Conservation (phyloP, 306 rosid species). For the Albizia julibrissin region DNA sequence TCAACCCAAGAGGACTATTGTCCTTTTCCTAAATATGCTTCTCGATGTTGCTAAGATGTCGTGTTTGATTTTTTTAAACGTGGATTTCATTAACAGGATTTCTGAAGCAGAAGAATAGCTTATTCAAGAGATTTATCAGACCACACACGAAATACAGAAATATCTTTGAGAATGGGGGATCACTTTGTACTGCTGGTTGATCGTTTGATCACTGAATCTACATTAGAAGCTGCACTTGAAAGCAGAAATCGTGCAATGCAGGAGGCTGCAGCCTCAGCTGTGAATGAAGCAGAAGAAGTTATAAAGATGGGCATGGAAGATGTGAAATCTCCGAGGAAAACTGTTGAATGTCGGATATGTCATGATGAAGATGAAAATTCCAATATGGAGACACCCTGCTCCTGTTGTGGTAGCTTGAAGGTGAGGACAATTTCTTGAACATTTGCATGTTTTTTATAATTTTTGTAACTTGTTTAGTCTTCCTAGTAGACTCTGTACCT, state of each 20-base stretch:
- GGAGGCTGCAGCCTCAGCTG: constrained; percentile 60
- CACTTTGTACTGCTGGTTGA: constrained; percentile 91
- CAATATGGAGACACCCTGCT: constrained; percentile 97
- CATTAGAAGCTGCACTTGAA: constrained; percentile 87
- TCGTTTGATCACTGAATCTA: constrained; percentile 90
- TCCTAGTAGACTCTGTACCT: not conserved
- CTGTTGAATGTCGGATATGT: constrained; percentile 91
- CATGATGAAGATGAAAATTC: constrained; percentile 92
- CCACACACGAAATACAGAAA: constrained; percentile 8
- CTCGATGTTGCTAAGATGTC: constrained; percentile 32
- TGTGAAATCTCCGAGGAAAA: constrained; percentile 44
- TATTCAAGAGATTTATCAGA: constrained; percentile 17
- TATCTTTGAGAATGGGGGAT: constrained; percentile 71
- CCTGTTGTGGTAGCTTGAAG: constrained; percentile 96
- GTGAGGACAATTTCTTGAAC: constrained; percentile 36
- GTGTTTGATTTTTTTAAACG: constrained; percentile 20
- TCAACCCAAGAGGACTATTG: constrained; percentile 31
- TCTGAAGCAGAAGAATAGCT: constrained; percentile 32
- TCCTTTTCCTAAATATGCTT: constrained; percentile 37
- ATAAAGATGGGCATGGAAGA: constrained; percentile 45
- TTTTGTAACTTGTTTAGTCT: not conserved
- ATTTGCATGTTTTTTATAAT: constrained; percentile 13
- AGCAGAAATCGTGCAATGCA: constrained; percentile 65
- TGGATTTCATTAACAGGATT: constrained; percentile 39
- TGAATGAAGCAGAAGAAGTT: constrained; percentile 37